Conservation (phyloP, 2,329 filamentous ascomycete genomes). For the Cladophialophora carrionii region DNA sequence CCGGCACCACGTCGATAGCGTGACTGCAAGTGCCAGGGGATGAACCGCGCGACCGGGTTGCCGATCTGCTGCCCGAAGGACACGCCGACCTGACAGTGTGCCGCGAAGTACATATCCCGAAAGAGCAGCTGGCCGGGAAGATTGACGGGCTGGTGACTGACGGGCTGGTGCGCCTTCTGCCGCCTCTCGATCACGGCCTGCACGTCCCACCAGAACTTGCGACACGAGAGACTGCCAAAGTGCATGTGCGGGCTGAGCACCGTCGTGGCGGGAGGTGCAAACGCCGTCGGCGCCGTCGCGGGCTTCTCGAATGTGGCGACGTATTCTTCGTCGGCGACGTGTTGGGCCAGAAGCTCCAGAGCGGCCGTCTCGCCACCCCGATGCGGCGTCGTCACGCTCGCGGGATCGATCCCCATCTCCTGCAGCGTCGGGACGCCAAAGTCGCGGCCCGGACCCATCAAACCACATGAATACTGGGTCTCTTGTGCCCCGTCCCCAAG, state of each 20-base stretch:
- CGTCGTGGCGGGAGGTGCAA: slow-evolving; percentile 72
- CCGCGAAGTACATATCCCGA: slow-evolving; percentile 81
- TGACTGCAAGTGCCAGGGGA: slow-evolving; percentile 76
- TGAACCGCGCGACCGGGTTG: slow-evolving; percentile 71
- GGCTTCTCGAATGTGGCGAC: slow-evolving; percentile 76
- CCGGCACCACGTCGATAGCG: slow-evolving; percentile 46
- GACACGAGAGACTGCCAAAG: slow-evolving; percentile 71
- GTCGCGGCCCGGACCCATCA: slow-evolving; percentile 69
- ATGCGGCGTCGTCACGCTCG: slow-evolving; percentile 64
- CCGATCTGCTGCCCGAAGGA: slow-evolving; percentile 66
- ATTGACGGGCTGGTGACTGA: slow-evolving; percentile 65
- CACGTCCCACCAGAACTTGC: slow-evolving; percentile 73
- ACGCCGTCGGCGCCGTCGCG: slow-evolving; percentile 72
- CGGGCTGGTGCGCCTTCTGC: slow-evolving; percentile 59
- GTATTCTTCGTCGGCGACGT: slow-evolving; percentile 67
- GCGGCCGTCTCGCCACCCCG: slow-evolving; percentile 71
- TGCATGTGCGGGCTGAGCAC: slow-evolving; percentile 74
- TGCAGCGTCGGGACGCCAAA: slow-evolving; percentile 72
- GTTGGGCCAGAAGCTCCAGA: slow-evolving; percentile 60
- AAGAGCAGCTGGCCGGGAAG: slow-evolving; percentile 74
- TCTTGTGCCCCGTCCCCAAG: slow-evolving; percentile 49
- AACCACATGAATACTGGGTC: slow-evolving; percentile 57
- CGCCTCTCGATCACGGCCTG: slow-evolving; percentile 64
- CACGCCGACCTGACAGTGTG: slow-evolving; percentile 69
- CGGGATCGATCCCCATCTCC: slow-evolving; percentile 67